Percentiles rank a stretch among this genome's conserved stretches.
Evolutionary conservation across 768 basidiomycete genomes (phyloP).

Genomic region (Pulveroboletus ravenelii): DNA sequence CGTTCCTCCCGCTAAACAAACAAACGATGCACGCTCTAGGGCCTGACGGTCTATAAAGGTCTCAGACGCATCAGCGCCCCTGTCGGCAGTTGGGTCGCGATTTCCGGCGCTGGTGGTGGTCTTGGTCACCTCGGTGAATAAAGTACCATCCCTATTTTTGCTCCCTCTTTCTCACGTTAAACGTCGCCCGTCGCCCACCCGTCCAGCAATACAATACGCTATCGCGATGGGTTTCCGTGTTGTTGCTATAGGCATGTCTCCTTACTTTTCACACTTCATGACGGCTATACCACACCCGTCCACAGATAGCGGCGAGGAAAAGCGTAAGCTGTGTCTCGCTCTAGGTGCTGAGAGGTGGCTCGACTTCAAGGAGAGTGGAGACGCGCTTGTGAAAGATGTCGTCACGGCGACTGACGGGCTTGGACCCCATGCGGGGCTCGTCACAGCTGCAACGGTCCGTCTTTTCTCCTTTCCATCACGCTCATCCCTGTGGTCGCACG

Average conservation of each 20-base stretch:
- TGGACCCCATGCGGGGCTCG: slow-evolving; percentile 39
- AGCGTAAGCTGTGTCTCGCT: slow-evolving; percentile 32
- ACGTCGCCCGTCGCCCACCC: no score
- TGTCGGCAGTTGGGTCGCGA: slow-evolving; percentile 37
- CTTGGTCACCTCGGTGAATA: slow-evolving; percentile 39
- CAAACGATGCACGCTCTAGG: slow-evolving; percentile 8
- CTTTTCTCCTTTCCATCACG: not conserved
- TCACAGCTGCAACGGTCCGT: slow-evolving; percentile 22
- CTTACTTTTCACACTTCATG: not conserved
- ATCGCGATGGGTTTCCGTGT: slow-evolving; percentile 38
- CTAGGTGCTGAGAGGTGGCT: slow-evolving; percentile 42
- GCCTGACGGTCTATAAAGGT: slow-evolving; percentile 44
- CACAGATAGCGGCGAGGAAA: slow-evolving; percentile 41
- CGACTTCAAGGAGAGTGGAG: slow-evolving; percentile 42
- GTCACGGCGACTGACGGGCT: slow-evolving; percentile 36
- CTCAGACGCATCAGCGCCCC: slow-evolving; percentile 34
- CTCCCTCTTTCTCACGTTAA: not conserved
- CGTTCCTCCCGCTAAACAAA: not conserved
- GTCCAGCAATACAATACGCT: slow-evolving; percentile 43
- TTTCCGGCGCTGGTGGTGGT: slow-evolving; percentile 39
- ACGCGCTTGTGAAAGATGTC: slow-evolving; percentile 36
- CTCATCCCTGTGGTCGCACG: not conserved
- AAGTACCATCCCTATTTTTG: not conserved
- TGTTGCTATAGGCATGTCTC: slow-evolving; percentile 36
- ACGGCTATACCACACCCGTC: not conserved